Conservation (phyloP, 345 rosid species). For the Populus deltoides region DNA sequence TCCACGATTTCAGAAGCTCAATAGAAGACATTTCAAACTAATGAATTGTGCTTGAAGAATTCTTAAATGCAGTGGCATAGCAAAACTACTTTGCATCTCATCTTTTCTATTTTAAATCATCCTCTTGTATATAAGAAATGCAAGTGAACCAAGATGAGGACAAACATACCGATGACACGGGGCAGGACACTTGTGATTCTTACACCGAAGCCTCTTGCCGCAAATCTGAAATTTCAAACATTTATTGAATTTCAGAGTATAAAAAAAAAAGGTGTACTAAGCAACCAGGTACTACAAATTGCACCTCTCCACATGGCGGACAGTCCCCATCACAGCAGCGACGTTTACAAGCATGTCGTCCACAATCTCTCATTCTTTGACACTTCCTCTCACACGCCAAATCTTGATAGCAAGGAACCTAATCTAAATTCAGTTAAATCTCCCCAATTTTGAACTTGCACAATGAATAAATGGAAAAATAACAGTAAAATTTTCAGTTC, state of each 20-base stretch:
- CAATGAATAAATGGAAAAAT: background rate
- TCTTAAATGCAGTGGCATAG: background rate
- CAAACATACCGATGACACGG: conserved; percentile 79
- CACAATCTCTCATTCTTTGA: conserved; percentile 74
- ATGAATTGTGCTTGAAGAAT: background rate
- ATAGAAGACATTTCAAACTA: background rate
- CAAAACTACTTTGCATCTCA: background rate
- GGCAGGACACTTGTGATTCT: conserved; percentile 84
- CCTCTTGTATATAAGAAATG: background rate
- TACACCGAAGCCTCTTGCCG: conserved; percentile 76
- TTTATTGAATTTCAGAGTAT: background rate
- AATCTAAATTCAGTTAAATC: conserved; percentile 39
- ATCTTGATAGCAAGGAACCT: conserved; percentile 97
- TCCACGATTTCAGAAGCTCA: background rate
- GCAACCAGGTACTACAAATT: background rate
- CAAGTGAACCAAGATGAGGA: conserved; percentile 4
- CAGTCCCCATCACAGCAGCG: conserved; percentile 95
- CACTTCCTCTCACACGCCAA: conserved; percentile 86
- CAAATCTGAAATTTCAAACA: conserved; percentile 52
- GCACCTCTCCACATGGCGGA: conserved; percentile 85
- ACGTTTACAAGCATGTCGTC: conserved; percentile 85
- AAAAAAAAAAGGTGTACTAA: background rate
- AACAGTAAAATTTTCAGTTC: background rate
- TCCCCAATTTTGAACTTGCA: conserved; percentile 10
- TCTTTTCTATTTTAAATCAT: background rate